These are phyloP conservation scores for Auricularia sp. DNA, from an alignment of 768 basidiomycete genomes.

Conservation along the genomic window DNA sequence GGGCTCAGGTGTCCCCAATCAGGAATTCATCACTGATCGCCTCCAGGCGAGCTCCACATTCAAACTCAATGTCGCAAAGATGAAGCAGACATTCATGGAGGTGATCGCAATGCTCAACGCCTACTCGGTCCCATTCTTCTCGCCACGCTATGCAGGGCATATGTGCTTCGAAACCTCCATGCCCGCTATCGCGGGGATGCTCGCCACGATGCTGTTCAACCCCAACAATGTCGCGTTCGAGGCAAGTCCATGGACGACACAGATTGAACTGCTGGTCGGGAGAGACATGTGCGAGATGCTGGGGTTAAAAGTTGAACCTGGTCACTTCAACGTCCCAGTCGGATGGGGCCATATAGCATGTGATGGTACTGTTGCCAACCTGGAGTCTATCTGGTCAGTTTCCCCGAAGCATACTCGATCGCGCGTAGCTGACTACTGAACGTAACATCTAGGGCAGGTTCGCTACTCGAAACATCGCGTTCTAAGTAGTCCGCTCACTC, in stretches of 20 bases:
- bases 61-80: background rate
- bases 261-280: slow-evolving; percentile 31
- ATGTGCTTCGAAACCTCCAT: slow-evolving; percentile 28
- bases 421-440: too few species aligned
- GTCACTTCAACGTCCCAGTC: background rate
- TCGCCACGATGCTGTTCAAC: slow-evolving; percentile 21
- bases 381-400: slow-evolving; percentile 36
- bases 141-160: slow-evolving; percentile 31
- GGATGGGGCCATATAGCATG: slow-evolving; percentile 36
- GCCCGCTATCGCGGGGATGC: slow-evolving; percentile 18
- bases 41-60: background rate
- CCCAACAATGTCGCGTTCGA: slow-evolving; percentile 37
- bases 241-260: slow-evolving; percentile 29
- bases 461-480: too few species aligned
- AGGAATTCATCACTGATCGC: slow-evolving; percentile 16
- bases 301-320: slow-evolving; percentile 17
- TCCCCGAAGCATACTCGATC: background rate
- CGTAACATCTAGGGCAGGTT: too few species aligned
- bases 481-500: too few species aligned
- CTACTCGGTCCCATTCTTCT: slow-evolving; percentile 29
- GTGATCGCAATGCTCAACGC: slow-evolving; percentile 17
- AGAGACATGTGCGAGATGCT: slow-evolving; percentile 31
- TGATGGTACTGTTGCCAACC: slow-evolving; percentile 35
- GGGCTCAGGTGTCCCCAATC: background rate
- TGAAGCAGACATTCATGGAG: background rate